Evolutionary conservation across 2,329 filamentous ascomycete species (phyloP), one percentile per base, ranked within the genome.

Genomic region (Clarireedia sp.): DNA sequence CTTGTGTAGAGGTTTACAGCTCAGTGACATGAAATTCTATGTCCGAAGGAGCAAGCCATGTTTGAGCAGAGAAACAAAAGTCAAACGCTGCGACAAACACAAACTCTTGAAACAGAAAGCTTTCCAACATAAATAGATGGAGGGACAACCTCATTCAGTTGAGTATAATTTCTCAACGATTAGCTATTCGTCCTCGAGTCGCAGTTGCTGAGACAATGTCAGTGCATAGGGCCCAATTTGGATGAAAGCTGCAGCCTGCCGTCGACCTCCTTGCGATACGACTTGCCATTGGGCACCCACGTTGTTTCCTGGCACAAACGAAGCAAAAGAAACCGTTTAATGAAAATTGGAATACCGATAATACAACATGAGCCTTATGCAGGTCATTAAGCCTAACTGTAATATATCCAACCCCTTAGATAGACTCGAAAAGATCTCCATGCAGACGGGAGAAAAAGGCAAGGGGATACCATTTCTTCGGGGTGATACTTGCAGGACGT

Each of bases 271-370:
- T 64, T 62, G 61, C 60, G 54, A 48, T 54, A 55, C 60, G 49
- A 63, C 49, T 57, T 54, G 50, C 47, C 36, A 59, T 62, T 59
- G 56, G 61, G 51, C 62, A 65, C 64, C 63, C 64, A 67, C 61
- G 61, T 64, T 67, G 56, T 66, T 63, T 52, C 59, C 38, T 41
- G 58, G 45, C 49, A 62, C 64, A 66, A 66, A 67, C 66, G 64
- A 52, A 63, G 58, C 48, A 60, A 57, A 54, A 55, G 37, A 48
- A 40, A 58, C 37, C 44, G 46, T 47, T 29, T 49, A 50, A 43
- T 51, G 36, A 40, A 45, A 29, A 43, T 51, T 29, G 36, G 38
- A 29, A 24, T n/a, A 37, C 48, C 56, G 53, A 64, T 63, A 63
- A 62, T 61, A 46, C 57, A 44, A 47, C 17, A 51, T 59, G 58